Evolutionary conservation across 2,329 filamentous ascomycete genomes (phyloP), one percentile per base, ranked within the genome.

Genomic region (Orbilia quercus): DNA sequence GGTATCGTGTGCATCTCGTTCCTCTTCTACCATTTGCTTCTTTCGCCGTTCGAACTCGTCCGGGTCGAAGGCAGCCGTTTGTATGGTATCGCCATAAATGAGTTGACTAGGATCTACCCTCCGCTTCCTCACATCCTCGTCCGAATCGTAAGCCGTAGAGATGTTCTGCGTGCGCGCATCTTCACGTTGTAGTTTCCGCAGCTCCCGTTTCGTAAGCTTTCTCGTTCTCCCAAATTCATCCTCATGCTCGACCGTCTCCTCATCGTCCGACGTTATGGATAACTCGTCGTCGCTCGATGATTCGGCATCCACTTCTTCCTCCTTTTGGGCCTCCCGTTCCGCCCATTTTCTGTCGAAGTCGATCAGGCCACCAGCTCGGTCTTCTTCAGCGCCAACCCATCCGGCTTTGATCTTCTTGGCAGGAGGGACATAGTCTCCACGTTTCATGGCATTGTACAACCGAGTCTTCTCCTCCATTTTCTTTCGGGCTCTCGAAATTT

Each of bases 341-440:
- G 90, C 92, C 93, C 95, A 98, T 82, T 98, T 99, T 73, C 90
- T 85, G 81, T 98, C 95, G 80, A 99, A 99, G 82, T 99, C 94
- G 1, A 99, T 90, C 23, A 96, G 85, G 22, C 86, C 85, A 76
- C 88, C 87, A 44, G 86, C 83, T 77, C 87, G 83, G 79, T 89
- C 86, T 76, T 90, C 86, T 63, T 85, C 85, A 14, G 80, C 79
- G 23, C 81, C 80, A 7, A 65, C 63, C 60, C 74, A 72, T 1
- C 59, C 75, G 1, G 47, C 66, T 18, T 69, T 72, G 31, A 23
- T 22, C 42, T 47, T 73, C 74, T 47, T 65, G 1, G 72, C 36
- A 12, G 76, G 70, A 1, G 86, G 84, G n/a, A 91, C 83, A 80
- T 91, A 89, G 79, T 96, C 89, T n/a, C 94, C 93, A 34, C 91